Evolutionary conservation across 2,329 filamentous ascomycete species (phyloP), one percentile per base, ranked within the genome.

Genomic region (Diaporthe aspalathi): DNA sequence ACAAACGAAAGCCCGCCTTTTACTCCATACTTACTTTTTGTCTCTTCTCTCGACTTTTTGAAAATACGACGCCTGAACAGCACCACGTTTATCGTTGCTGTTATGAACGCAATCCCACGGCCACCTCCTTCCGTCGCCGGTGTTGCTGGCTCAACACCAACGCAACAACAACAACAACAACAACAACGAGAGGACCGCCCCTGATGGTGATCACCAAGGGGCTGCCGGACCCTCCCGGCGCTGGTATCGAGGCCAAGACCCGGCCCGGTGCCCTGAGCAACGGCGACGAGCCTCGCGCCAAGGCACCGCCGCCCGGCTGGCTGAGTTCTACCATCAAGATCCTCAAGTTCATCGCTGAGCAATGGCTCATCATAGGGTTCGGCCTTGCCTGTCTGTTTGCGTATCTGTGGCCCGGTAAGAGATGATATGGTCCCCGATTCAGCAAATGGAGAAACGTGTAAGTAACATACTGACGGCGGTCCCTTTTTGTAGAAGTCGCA

Each of bases 361-460:
- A 92, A 81, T 92, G 90, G 88, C 87, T 92, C 70, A 83, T 92
- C 22, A 84, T 92, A 70, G 88, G 86, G 22, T 90, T 92, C 75
- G 88, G 83, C 1, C 73, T 88, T 82, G 80, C 83, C 81, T 78
- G 84, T 86, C 75, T 89, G 22, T 75, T 86, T 50, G 84, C 79
- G 2, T 83, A 84, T 53, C 79, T 79, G 40, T 85, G 83, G 69
- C 84, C 84, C 1, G 76, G 83, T 84, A 76, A 76, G 83, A 40
- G 38, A 27, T 11, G 11, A 5, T 17, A 4, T 32, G 12, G 1
- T n/a, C 5, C 22, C 35, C 35, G 32, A 24, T 40, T 11, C 16
- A n/a, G 5, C 8, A 17, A 5, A 20, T 12, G 1, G 47, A 24
- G 5, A 24, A 27, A 35, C 22, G 3, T 12, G 32, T n/a, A 32